A percentile compares a stretch with the other conserved stretches of the same genome.
These are phyloP conservation scores for Boletus huronensis DNA, from an alignment of 768 basidiomycete genomes.

Conservation along the genomic window DNA sequence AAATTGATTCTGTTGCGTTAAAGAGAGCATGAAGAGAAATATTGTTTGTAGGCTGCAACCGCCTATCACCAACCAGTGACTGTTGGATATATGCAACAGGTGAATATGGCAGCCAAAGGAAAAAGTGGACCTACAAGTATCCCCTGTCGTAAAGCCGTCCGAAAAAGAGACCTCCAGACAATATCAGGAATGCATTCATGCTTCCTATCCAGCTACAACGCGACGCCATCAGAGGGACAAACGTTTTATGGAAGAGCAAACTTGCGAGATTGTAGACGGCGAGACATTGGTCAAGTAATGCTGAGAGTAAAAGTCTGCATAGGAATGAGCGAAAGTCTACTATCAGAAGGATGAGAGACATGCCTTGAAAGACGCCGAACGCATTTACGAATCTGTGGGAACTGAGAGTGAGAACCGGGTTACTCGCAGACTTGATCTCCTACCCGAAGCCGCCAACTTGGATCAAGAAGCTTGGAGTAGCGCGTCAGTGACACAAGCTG, in stretches of 20 bases:
- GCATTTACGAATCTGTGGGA: slow-evolving; percentile 31
- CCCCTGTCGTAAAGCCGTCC: slow-evolving; percentile 52
- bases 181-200: slow-evolving; percentile 41
- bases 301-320: slow-evolving; percentile 38
- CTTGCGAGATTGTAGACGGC: slow-evolving; percentile 37
- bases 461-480: slow-evolving; percentile 28
- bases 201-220: slow-evolving; percentile 45
- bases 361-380: slow-evolving; percentile 42
- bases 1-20: slow-evolving; percentile 35
- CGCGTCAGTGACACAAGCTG: neutral
- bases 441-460: slow-evolving; percentile 40
- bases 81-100: slow-evolving; percentile 8
- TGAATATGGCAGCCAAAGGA: neutral
- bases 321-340: neutral
- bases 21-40: slow-evolving; percentile 43
- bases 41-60: slow-evolving; percentile 24
- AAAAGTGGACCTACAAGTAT: slow-evolving; percentile 38
- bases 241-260: neutral
- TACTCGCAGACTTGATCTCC: neutral
- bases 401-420: neutral
- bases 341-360: neutral
- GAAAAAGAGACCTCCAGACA: slow-evolving; percentile 43
- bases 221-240: neutral
- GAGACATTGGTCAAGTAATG: slow-evolving; percentile 35
- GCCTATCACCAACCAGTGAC: slow-evolving; percentile 42